Evolutionary conservation across 371 early-diverging fungal genomes (phyloP).

Genomic region (Amoeboaphelidium occidentale): DNA sequence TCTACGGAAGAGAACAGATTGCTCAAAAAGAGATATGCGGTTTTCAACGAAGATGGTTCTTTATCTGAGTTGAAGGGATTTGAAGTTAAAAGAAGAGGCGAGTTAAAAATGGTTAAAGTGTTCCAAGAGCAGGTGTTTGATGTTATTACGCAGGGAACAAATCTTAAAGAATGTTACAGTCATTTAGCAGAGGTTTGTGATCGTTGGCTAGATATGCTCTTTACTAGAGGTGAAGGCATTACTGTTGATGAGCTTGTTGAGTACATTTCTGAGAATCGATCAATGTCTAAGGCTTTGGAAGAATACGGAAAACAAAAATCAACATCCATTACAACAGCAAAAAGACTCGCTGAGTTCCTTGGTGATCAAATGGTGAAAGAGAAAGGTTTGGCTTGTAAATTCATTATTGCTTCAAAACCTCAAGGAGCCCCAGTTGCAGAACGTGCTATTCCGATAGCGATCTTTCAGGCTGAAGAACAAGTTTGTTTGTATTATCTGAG

Average conservation of each 20-base stretch:
- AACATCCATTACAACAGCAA: constrained; percentile 85
- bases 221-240: constrained; percentile 54
- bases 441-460: constrained; percentile 87
- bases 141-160: constrained; percentile 64
- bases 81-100: constrained; percentile 97
- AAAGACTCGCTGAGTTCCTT: constrained; percentile 88
- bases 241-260: constrained; percentile 84
- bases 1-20: constrained; percentile 91
- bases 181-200: constrained; percentile 71
- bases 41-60: constrained; percentile 84
- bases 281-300: constrained; percentile 83
- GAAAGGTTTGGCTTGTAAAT: constrained; percentile 89
- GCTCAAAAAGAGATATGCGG: constrained; percentile 96
- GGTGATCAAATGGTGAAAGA: constrained; percentile 95
- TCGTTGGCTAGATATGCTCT: constrained; percentile 91
- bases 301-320: constrained; percentile 87
- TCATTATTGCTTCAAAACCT: constrained; percentile 79
- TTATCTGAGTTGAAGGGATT: constrained; percentile 99
- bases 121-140: constrained; percentile 92
- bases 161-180: constrained; percentile 73
- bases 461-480: constrained; percentile 64
- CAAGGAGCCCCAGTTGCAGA: constrained; percentile 72
- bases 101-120: constrained; percentile 93
- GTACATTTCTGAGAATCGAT: constrained; percentile 91
- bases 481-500: constrained; percentile 63